Evolutionary conservation across 495 filamentous ascomycete species (phyloP).

Genomic region (Penicillium waksmanii): DNA sequence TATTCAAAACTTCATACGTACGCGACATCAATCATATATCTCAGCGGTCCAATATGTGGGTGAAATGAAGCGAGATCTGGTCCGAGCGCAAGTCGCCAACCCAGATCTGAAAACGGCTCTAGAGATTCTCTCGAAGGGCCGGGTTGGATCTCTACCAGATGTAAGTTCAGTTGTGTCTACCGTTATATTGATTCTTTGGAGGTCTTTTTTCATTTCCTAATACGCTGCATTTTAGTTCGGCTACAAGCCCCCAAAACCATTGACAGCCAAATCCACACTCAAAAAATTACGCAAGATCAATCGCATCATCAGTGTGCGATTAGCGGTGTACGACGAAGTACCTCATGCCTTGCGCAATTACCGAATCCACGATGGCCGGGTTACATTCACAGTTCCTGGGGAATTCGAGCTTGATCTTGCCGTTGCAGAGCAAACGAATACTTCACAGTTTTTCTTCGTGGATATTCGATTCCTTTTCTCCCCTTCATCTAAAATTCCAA

Average conservation of each 20-base stretch:
- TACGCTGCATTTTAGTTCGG: slow-evolving; percentile 54
- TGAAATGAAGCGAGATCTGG: slow-evolving; percentile 69
- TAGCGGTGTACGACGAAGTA: slow-evolving; percentile 75
- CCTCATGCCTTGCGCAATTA: slow-evolving; percentile 75
- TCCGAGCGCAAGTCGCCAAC: slow-evolving; percentile 69
- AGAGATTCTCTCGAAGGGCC: slow-evolving; percentile 76
- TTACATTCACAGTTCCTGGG: slow-evolving; percentile 77
- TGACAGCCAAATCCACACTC: slow-evolving; percentile 67
- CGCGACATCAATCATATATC: slow-evolving; percentile 59
- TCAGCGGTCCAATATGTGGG: slow-evolving; percentile 62
- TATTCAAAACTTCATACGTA: slow-evolving; percentile 70
- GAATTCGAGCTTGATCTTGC: slow-evolving; percentile 95
- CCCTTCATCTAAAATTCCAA: slow-evolving; percentile 65
- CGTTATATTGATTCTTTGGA: slow-evolving; percentile 4
- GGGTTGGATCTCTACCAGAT: slow-evolving; percentile 75
- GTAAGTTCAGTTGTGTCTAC: slow-evolving; percentile 45
- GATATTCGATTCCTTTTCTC: slow-evolving; percentile 84
- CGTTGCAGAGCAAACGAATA: slow-evolving; percentile 77
- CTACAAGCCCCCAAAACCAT: slow-evolving; percentile 74
- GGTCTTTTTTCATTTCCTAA: slow-evolving; percentile 28
- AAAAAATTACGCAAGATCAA: slow-evolving; percentile 79
- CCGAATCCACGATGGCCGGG: slow-evolving; percentile 74
- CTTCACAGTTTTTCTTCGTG: slow-evolving; percentile 87
- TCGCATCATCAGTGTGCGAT: slow-evolving; percentile 74
- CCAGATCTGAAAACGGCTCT: slow-evolving; percentile 91